These are phyloP conservation scores for Pseudogymnoascus sp. DNA, from an alignment of 2,329 filamentous ascomycete species.

Conservation along the genomic window DNA sequence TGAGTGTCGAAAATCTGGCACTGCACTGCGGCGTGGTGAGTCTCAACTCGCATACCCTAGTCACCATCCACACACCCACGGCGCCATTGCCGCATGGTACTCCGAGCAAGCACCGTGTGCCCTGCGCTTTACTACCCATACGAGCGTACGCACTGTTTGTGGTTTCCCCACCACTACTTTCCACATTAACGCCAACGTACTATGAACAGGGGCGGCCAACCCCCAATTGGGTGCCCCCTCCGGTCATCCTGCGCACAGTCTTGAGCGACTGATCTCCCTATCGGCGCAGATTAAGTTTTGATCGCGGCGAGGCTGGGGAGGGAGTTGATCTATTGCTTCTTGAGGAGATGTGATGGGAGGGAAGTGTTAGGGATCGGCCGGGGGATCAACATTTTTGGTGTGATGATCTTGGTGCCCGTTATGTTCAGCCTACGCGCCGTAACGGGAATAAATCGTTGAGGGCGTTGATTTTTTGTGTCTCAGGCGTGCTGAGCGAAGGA, in stretches of 20 bases:
- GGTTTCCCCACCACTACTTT: neutral
- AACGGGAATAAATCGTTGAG: neutral
- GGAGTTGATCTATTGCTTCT: slow-evolving; percentile 3
- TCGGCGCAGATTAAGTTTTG: slow-evolving; percentile 3
- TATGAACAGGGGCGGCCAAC: neutral
- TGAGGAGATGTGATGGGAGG: neutral
- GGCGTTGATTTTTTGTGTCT: neutral
- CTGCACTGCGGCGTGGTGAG: neutral
- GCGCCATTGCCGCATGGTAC: neutral
- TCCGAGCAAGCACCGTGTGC: neutral
- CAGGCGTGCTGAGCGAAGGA: neutral
- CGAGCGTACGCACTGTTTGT: neutral
- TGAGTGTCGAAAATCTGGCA: neutral
- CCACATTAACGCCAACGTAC: neutral
- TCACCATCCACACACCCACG: neutral
- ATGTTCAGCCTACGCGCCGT: neutral
- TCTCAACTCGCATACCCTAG: neutral
- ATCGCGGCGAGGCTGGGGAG: neutral
- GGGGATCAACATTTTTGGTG: neutral
- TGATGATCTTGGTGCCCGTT: neutral
- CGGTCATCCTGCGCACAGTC: neutral
- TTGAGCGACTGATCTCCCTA: neutral
- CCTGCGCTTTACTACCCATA: neutral
- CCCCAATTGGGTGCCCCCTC: neutral
- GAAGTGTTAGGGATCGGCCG: neutral